Evolutionary conservation across 352 stramenopile species (phyloP).

Genomic region (Phytopythium vexans): DNA sequence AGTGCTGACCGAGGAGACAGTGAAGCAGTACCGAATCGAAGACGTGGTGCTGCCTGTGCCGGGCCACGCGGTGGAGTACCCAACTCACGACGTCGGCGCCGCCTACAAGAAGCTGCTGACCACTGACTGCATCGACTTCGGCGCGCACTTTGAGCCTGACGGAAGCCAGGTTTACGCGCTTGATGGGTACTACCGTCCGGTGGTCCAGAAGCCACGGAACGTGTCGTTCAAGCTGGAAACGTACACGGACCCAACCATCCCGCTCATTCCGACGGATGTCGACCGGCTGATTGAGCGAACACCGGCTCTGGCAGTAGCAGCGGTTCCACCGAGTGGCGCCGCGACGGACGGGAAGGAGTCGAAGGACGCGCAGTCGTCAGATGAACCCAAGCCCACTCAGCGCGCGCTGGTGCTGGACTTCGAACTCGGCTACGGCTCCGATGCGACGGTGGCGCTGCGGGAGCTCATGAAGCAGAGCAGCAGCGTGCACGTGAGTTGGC

Average conservation of each 20-base stretch:
- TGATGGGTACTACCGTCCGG: constrained; percentile 87
- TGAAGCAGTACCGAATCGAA: constrained; percentile 84
- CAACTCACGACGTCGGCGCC: constrained; percentile 59
- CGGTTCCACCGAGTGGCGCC: too few species aligned
- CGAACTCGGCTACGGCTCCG: constrained; percentile 51
- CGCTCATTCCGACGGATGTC: constrained; percentile 90
- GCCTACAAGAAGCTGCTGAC: constrained; percentile 51
- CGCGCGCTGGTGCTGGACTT: constrained; percentile 59
- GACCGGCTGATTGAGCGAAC: constrained; percentile 34
- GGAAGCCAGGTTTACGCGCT: constrained; percentile 65
- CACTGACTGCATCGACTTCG: constrained; percentile 58
- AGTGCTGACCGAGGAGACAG: constrained; percentile 81
- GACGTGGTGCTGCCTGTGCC: constrained; percentile 95
- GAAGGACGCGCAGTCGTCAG: neutral
- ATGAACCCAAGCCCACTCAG: constrained; percentile 12
- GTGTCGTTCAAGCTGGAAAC: constrained; percentile 81
- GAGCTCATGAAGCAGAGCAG: constrained; percentile 93
- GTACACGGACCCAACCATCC: constrained; percentile 88
- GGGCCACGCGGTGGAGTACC: constrained; percentile 86
- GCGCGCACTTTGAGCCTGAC: constrained; percentile 38
- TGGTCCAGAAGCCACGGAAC: constrained; percentile 86
- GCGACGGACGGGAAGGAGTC: neutral
- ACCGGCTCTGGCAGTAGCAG: too few species aligned
- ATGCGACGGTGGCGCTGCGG: constrained; percentile 93
- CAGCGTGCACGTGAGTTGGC: constrained; percentile 71